Evolutionary conservation across 1,139 yeast genomes (phyloP).

Genomic region (Pichia sp.): DNA sequence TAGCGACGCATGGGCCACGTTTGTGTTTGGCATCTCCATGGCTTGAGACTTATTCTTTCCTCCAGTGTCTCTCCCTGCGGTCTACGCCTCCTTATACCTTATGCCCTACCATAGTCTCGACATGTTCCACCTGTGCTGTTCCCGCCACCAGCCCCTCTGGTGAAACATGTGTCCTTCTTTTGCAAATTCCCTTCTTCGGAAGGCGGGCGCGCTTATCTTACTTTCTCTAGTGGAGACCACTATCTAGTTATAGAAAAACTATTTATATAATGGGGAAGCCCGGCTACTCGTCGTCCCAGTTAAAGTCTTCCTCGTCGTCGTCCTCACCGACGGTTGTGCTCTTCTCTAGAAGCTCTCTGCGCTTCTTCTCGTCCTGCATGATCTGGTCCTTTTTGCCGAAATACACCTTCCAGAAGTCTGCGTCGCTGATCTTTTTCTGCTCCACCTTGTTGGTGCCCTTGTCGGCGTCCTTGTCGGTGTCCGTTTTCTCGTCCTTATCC

Average conservation of each 20-base stretch:
- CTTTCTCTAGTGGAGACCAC: too few relatives aligned
- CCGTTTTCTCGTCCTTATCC: constrained; percentile 27
- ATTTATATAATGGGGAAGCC: neutral
- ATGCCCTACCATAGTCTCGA: neutral
- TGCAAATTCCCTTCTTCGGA: constrained; percentile 2
- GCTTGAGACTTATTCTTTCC: neutral
- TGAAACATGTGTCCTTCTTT: constrained; percentile 2
- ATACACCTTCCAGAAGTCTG: constrained; percentile 75
- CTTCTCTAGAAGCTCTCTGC: constrained; percentile 55
- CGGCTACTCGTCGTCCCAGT: constrained; percentile 20
- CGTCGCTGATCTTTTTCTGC: constrained; percentile 38
- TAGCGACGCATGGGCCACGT: constrained; percentile 5
- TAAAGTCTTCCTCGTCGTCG: constrained; percentile 46
- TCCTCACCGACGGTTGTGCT: constrained; percentile 55
- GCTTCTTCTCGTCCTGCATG: constrained; percentile 57
- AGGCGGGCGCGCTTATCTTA: constrained; percentile 5
- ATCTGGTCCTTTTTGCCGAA: constrained; percentile 54
- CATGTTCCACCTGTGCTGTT: neutral
- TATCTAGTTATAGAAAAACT: too few relatives aligned
- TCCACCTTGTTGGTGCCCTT: too few relatives aligned
- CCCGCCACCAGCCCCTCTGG: constrained; percentile 7
- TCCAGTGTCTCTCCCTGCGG: neutral
- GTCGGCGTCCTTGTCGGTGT: too few relatives aligned
- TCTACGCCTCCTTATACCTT: neutral
- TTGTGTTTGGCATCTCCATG: constrained; percentile 15